A percentile compares a stretch with the other conserved stretches of the same genome.
These are phyloP conservation scores for Spinacia oleracea DNA, from an alignment of 179 eudicot genomes.

Conservation along the genomic window DNA sequence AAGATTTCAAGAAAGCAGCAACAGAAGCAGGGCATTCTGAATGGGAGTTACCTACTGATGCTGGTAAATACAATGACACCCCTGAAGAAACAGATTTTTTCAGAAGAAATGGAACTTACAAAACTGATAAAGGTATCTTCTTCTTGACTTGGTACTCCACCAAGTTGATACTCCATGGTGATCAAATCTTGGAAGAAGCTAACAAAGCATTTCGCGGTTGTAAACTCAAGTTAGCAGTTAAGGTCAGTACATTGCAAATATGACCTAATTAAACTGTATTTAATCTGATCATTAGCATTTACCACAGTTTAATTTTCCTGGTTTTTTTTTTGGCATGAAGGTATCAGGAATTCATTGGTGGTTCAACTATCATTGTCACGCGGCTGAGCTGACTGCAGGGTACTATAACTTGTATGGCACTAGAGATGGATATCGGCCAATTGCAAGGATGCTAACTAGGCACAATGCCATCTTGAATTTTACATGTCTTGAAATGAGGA, in stretches of 20 bases:
- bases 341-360: slow-evolving; percentile 94
- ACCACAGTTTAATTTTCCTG: no score
- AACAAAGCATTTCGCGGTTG: slow-evolving; percentile 63
- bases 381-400: slow-evolving; percentile 85
- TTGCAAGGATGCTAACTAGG: slow-evolving; percentile 76
- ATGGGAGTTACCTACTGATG: slow-evolving; percentile 73
- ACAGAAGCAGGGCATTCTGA: slow-evolving; percentile 60
- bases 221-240: slow-evolving; percentile 61
- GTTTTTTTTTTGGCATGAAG: slow-evolving; percentile 26
- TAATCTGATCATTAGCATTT: neutral
- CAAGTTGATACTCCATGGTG: slow-evolving; percentile 71
- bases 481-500: slow-evolving; percentile 84
- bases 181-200: slow-evolving; percentile 86
- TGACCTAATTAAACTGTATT: no score
- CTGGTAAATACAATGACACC: slow-evolving; percentile 67
- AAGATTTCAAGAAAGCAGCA: slow-evolving; percentile 63
- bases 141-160: slow-evolving; percentile 90
- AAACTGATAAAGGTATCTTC: slow-evolving; percentile 61
- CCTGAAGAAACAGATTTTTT: slow-evolving; percentile 66
- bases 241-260: slow-evolving; percentile 33
- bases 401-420: slow-evolving; percentile 61
- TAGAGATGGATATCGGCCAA: slow-evolving; percentile 74
- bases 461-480: slow-evolving; percentile 57
- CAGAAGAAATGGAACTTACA: slow-evolving; percentile 56
- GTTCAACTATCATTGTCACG: slow-evolving; percentile 63